These are phyloP conservation scores for Ajuga chamaepitys DNA, from an alignment of 257 asterid genomes.

Conservation along the genomic window DNA sequence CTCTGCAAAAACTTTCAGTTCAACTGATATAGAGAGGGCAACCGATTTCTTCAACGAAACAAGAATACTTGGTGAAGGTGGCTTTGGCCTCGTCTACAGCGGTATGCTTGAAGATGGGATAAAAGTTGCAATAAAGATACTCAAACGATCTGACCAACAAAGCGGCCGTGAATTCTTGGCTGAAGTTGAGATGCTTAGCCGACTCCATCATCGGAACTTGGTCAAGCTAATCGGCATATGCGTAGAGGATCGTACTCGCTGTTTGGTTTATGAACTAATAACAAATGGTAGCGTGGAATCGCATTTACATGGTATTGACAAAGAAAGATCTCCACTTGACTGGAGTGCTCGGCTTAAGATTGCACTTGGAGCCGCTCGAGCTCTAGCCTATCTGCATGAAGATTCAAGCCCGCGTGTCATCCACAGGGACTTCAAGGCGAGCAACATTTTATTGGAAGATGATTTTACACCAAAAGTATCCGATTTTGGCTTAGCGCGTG, in stretches of 20 bases:
- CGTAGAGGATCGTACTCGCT: slow-evolving; percentile 69
- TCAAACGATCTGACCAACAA: slow-evolving; percentile 88
- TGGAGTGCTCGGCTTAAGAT: slow-evolving; percentile 84
- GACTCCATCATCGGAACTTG: slow-evolving; percentile 88
- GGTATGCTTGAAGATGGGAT: slow-evolving; percentile 83
- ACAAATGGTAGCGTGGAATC: slow-evolving; percentile 89
- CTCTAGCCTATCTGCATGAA: slow-evolving; percentile 88
- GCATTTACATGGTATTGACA: slow-evolving; percentile 88
- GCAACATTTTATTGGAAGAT: slow-evolving; percentile 83
- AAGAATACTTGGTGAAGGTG: slow-evolving; percentile 88
- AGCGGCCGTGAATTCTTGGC: slow-evolving; percentile 92
- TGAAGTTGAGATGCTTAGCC: slow-evolving; percentile 96
- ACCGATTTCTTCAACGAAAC: slow-evolving; percentile 70
- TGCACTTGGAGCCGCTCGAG: slow-evolving; percentile 98
- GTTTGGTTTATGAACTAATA: slow-evolving; percentile 72
- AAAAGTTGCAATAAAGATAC: slow-evolving; percentile 72
- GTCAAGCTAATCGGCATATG: slow-evolving; percentile 87
- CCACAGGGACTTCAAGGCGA: slow-evolving; percentile 89
- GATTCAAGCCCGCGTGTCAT: slow-evolving; percentile 96
- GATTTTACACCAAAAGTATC: slow-evolving; percentile 87
- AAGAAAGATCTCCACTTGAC: slow-evolving; percentile 67
- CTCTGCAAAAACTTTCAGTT: slow-evolving; percentile 66
- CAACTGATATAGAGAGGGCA: slow-evolving; percentile 66
- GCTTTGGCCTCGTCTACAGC: slow-evolving; percentile 83
- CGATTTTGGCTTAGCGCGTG: slow-evolving; percentile 87